These are phyloP conservation scores for Gonapodya prolifera DNA, from an alignment of 192 early-diverging fungal genomes.

Conservation along the genomic window DNA sequence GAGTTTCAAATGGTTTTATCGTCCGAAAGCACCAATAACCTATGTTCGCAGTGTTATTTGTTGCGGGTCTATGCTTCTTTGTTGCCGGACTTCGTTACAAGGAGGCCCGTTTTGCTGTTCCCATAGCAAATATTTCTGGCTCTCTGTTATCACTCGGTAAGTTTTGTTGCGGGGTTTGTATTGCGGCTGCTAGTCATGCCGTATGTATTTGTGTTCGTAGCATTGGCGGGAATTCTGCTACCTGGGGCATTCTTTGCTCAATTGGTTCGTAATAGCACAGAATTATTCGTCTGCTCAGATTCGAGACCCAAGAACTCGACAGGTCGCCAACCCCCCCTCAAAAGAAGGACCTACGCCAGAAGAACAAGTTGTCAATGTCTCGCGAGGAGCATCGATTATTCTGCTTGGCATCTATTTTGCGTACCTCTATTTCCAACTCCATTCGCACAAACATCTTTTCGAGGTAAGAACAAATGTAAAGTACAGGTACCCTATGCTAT, in stretches of 20 bases:
- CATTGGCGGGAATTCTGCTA: neutral
- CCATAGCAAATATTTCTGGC: neutral
- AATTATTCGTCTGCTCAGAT: constrained; percentile 23
- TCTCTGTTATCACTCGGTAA: too few relatives aligned
- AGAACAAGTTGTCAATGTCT: constrained; percentile 28
- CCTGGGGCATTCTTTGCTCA: neutral
- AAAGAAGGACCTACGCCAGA: constrained; percentile 45
- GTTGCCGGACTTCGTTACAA: constrained; percentile 66
- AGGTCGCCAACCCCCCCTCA: constrained; percentile 57
- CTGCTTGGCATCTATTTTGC: constrained; percentile 22
- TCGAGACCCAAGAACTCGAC: constrained; percentile 56
- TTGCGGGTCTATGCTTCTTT: constrained; percentile 78
- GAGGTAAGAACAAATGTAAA: constrained; percentile 11
- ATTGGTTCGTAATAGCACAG: neutral
- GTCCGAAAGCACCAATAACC: neutral
- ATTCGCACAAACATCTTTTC: constrained; percentile 61
- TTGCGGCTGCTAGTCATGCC: constrained; percentile 10
- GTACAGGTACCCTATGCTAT: constrained; percentile 4
- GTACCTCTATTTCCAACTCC: constrained; percentile 72
- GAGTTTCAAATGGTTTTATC: neutral
- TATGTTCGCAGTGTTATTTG: neutral
- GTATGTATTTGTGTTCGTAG: neutral
- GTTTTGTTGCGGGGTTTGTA: too few relatives aligned
- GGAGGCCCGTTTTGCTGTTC: constrained; percentile 1
- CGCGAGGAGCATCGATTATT: constrained; percentile 52